Evolutionary conservation across 106 monocot species (phyloP).

Genomic region (Triglochin maritima): DNA sequence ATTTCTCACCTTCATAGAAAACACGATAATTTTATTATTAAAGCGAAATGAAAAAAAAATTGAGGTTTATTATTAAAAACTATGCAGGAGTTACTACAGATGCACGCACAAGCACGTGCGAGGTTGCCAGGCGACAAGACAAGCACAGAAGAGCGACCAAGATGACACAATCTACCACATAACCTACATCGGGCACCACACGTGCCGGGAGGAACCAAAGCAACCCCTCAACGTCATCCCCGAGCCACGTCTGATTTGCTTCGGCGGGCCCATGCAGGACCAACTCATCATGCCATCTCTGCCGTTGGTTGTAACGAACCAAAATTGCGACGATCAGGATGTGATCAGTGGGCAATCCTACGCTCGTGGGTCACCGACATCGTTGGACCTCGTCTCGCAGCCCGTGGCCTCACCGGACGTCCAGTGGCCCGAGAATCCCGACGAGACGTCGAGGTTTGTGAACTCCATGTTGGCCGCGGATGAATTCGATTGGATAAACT

Average conservation of each 20-base stretch:
- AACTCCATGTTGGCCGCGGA: neutral
- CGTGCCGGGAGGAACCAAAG: constrained; percentile 5
- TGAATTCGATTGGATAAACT: neutral
- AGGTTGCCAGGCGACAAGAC: constrained; percentile 22
- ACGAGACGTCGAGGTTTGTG: neutral
- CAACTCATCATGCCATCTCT: neutral
- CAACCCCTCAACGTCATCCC: neutral
- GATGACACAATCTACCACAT: constrained; percentile 19
- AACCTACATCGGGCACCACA: constrained; percentile 36
- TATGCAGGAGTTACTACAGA: constrained; percentile 40
- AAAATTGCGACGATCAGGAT: neutral
- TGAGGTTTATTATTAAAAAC: too few species aligned
- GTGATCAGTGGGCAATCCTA: neutral
- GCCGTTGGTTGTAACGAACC: neutral
- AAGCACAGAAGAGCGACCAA: constrained; percentile 27
- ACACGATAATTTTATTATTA: too few species aligned
- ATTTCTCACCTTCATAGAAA: too few species aligned
- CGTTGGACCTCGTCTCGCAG: neutral
- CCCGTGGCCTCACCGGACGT: neutral
- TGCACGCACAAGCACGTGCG: constrained; percentile 31
- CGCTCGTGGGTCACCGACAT: neutral
- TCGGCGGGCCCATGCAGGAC: neutral
- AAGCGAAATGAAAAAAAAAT: too few species aligned
- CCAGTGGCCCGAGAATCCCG: neutral
- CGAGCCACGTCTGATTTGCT: neutral